Percentiles rank a stretch among this genome's conserved stretches.
Conservation (phyloP, 768 basidiomycete species). For the Royoungia palumana region DNA sequence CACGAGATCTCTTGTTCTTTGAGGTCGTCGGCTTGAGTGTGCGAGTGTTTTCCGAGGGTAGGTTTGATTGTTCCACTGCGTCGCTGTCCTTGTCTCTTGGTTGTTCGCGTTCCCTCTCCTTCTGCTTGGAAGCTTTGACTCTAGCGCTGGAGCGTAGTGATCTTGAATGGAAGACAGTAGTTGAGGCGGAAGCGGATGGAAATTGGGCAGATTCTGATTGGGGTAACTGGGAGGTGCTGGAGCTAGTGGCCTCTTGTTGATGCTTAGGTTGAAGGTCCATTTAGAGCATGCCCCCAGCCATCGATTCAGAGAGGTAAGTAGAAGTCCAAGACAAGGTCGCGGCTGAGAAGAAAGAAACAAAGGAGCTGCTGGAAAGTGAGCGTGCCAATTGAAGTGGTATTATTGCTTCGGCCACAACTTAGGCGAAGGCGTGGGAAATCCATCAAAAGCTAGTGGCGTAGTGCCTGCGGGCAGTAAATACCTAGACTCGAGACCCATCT, state of each 20-base stretch:
- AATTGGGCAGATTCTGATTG: slow-evolving; percentile 34
- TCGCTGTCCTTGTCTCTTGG: slow-evolving; percentile 54
- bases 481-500: neutral
- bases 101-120: slow-evolving; percentile 54
- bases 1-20: slow-evolving; percentile 52
- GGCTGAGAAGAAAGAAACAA: slow-evolving; percentile 25
- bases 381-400: slow-evolving; percentile 23
- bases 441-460: slow-evolving; percentile 6
- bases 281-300: slow-evolving; percentile 87
- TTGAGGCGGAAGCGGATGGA: slow-evolving; percentile 35
- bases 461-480: neutral
- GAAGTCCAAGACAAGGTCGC: slow-evolving; percentile 24
- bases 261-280: slow-evolving; percentile 83
- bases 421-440: slow-evolving; percentile 32
- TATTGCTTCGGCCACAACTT: slow-evolving; percentile 20
- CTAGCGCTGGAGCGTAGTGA: slow-evolving; percentile 71
- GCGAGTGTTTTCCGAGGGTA: slow-evolving; percentile 43
- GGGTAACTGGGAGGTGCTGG: slow-evolving; percentile 47
- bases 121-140: slow-evolving; percentile 72
- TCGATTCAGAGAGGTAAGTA: slow-evolving; percentile 47
- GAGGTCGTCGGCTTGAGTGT: slow-evolving; percentile 35
- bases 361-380: slow-evolving; percentile 12
- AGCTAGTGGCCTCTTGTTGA: slow-evolving; percentile 68
- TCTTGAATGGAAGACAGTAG: slow-evolving; percentile 48
- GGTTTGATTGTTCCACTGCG: slow-evolving; percentile 39